Percentiles rank a stretch among this genome's conserved stretches.
Evolutionary conservation across 2,329 filamentous ascomycete species (phyloP).

Genomic region (Claviceps fusiformis): DNA sequence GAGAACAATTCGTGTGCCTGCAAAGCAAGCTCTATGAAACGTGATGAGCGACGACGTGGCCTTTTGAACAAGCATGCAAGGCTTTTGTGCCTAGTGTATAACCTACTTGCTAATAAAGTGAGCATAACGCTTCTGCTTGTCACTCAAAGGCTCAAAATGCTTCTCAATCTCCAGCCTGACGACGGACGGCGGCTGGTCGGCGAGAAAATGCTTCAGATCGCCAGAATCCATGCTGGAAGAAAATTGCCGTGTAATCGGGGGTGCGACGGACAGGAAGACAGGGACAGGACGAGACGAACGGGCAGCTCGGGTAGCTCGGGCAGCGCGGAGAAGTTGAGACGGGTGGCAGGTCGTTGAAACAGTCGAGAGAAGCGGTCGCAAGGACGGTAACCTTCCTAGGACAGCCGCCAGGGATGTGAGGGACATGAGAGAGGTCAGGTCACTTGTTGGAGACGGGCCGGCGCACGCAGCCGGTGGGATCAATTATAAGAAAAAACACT

Average conservation of each 20-base stretch:
- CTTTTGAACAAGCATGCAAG: background rate
- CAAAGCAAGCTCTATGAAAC: conserved; percentile 53
- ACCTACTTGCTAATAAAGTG: conserved; percentile 72
- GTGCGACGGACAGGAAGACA: background rate
- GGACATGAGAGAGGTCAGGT: conserved; percentile 14
- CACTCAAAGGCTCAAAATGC: conserved; percentile 68
- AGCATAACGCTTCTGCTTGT: conserved; percentile 77
- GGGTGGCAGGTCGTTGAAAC: conserved; percentile 10
- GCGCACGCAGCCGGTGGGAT: background rate
- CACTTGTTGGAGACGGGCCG: conserved; percentile 7
- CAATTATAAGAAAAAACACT: background rate
- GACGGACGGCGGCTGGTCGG: conserved; percentile 78
- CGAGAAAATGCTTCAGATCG: conserved; percentile 65
- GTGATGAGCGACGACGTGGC: background rate
- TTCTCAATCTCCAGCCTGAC: conserved; percentile 83
- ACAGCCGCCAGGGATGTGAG: conserved; percentile 21
- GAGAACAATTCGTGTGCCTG: conserved; percentile 64
- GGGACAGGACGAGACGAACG: background rate
- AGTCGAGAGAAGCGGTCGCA: conserved; percentile 18
- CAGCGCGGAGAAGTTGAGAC: conserved; percentile 5
- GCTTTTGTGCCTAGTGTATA: background rate
- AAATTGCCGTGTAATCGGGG: conserved; percentile 1
- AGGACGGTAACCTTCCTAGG: conserved; percentile 21
- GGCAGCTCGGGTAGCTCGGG: background rate
- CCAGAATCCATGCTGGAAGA: conserved; percentile 40